Base-by-base conservation (phyloP, 2,329 filamentous ascomycete genomes). In the Lecanicillium sp. region DNA sequence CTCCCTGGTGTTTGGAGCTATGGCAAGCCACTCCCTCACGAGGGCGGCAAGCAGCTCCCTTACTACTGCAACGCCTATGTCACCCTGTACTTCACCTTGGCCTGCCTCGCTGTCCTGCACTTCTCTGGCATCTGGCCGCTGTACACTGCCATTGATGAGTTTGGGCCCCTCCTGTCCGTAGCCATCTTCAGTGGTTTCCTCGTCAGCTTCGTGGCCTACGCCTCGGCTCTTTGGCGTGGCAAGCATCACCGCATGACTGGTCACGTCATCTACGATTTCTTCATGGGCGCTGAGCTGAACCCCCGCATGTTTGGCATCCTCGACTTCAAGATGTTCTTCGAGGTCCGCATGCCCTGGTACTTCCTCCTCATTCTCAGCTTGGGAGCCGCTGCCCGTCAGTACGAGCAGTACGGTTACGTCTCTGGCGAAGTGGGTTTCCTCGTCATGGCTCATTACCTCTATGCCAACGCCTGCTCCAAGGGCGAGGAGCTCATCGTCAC, bases 251-350 rank as follows among this genome's bases (percentile, higher is more conserved):
- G 90, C 46, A 95, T 96, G 88, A 94, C 87, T 6, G 87, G 86
- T 16, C 76, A 82, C 53, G 76, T 74, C 27, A 73, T 94, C 56
- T 94, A 94, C 57, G 87, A 94, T 63, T 94, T 94, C 67, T 94
- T 94, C 70, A 89, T 94, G 77, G 87, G 87, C 29, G 84, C 86
- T 4, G 87, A 94, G 65, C 70, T 94, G 41, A 94, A 94, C 67
- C 87, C 87, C 1, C 76, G 87, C 45, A 77, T 95, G 70, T 90
- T 88, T 55, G 83, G 83, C 20, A 83, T 88, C 49, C 67, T 94
- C 38, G 88, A 94, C 63, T 87, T 94, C 68, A 94, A 94, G 70
- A 94, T 94, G 88, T 95, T 95, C 66, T 92, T 87, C 54, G 88
- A 95, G 60, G 87, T 95, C 44, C 83, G 88, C 50, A 75, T 95